Evolutionary conservation across 495 filamentous ascomycete genomes (phyloP).

Genomic region (Amorphotheca resinae): DNA sequence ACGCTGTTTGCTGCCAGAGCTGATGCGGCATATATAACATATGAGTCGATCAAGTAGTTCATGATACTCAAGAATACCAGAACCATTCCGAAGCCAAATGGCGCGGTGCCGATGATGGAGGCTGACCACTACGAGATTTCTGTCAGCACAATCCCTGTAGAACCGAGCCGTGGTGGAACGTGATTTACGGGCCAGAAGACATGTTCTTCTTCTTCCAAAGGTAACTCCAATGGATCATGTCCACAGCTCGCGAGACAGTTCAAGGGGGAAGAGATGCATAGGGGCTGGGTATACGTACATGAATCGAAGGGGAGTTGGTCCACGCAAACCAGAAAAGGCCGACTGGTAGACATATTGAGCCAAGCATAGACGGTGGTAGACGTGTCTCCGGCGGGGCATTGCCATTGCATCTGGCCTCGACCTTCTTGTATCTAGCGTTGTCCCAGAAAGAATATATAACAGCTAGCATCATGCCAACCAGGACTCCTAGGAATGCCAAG

Average conservation of each 20-base stretch:
- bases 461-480: constrained; percentile 65
- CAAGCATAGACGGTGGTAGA: constrained; percentile 57
- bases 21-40: constrained; percentile 67
- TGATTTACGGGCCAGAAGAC: no score
- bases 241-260: background rate
- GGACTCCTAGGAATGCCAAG: constrained; percentile 65
- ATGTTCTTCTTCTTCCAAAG: no score
- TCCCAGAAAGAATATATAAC: constrained; percentile 55
- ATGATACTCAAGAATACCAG: constrained; percentile 43
- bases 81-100: constrained; percentile 67
- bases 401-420: constrained; percentile 17
- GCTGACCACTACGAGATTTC: no score
- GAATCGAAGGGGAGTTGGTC: constrained; percentile 55
- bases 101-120: constrained; percentile 48
- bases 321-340: constrained; percentile 38
- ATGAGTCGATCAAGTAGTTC: constrained; percentile 47
- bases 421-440: constrained; percentile 38
- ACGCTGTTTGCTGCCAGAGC: constrained; percentile 57
- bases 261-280: no score
- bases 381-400: constrained; percentile 61
- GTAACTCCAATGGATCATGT: no score
- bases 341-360: constrained; percentile 53
- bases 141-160: no score
- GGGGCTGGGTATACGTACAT: no score
- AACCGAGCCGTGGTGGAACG: no score